Evolutionary conservation across 176 grass and related monocot genomes (phyloP), one percentile per base, ranked within the genome.

Genomic region (Cenchrus fungigraminus): DNA sequence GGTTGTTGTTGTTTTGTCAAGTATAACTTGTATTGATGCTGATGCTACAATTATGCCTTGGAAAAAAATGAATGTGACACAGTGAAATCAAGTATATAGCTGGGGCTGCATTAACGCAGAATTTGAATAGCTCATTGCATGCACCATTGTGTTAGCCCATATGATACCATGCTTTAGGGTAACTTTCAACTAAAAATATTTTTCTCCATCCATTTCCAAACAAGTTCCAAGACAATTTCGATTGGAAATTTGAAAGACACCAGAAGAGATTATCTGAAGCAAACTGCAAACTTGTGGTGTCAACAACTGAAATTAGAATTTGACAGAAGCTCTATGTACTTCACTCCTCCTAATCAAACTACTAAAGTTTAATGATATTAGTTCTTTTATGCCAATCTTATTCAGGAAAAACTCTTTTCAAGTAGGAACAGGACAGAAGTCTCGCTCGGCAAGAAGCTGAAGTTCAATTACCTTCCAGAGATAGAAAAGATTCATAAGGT

Each of bases 401-500:
- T 86, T 42, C 79, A 98, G 96, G 93, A 95, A 58, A 95, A 98
- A 86, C 96, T 98, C 74, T 98, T 92, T 78, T 88, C 88, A 73
- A 98, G 96, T 88, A 94, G 70, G 74, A 98, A 95, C 75, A 93
- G 96, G 77, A 94, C 93, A 54, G 96, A 98, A 86, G 89, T 79
- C 74, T 95, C 93, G 15, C 88, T 98, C 78, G 93, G 91, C 62
- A 95, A 98, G 91, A 98, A 98, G 80, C 87, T 98, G 71, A 98
- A 94, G 87, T 92, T 87, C 56, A 67, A 91, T 71, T 98, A 84
- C 87, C 91, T 98, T 80, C 96, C 96, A 77, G 96, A 95, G 62
- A 95, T 98, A 59, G 96, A 98, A 85, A 92, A 92, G 74, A 90
- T 92, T 90, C 96, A 95, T 78, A 95, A 95, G 84, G 96, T 98